A percentile compares a stretch with the other conserved stretches of the same genome.
Evolutionary conservation across 2,329 filamentous ascomycete genomes (phyloP).

Genomic region (Monosporascus cannonballus): DNA sequence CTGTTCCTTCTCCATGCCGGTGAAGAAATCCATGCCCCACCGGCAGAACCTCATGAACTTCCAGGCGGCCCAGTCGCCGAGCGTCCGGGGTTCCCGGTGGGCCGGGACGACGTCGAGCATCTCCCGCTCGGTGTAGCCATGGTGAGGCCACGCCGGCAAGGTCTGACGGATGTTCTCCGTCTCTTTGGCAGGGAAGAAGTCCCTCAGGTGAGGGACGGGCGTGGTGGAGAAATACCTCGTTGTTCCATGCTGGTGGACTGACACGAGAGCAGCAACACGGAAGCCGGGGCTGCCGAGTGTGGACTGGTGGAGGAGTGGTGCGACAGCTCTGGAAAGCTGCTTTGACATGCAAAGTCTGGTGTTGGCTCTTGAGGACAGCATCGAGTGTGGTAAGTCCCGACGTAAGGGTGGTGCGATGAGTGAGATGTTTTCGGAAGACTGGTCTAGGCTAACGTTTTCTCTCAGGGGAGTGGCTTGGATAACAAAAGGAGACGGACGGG

Average conservation of each 20-base stretch:
- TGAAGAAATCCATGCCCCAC: constrained; percentile 75
- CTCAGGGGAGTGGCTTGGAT: not conserved
- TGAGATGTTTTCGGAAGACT: not conserved
- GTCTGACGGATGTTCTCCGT: constrained; percentile 57
- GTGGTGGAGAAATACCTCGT: constrained; percentile 45
- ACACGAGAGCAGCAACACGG: constrained; percentile 20
- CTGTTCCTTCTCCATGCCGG: constrained; percentile 68
- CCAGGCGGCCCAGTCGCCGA: constrained; percentile 75
- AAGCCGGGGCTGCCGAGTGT: constrained; percentile 18
- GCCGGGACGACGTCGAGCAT: constrained; percentile 70
- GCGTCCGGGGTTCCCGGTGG: constrained; percentile 66
- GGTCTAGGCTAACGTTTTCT: not conserved
- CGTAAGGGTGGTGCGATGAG: not conserved
- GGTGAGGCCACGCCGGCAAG: constrained; percentile 63
- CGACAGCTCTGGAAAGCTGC: constrained; percentile 21
- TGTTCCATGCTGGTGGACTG: constrained; percentile 16
- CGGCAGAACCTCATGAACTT: constrained; percentile 69
- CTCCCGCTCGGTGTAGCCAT: constrained; percentile 70
- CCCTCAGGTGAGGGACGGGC: constrained; percentile 37
- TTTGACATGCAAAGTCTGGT: constrained; percentile 24
- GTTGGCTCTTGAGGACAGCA: constrained; percentile 26
- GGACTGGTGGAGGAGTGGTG: constrained; percentile 16
- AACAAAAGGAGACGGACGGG: not conserved
- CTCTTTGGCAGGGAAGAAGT: constrained; percentile 58
- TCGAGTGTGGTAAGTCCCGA: constrained; percentile 6